Evolutionary conservation across 148 eudicot species (phyloP).

Genomic region (Fallopia convolvulus): DNA sequence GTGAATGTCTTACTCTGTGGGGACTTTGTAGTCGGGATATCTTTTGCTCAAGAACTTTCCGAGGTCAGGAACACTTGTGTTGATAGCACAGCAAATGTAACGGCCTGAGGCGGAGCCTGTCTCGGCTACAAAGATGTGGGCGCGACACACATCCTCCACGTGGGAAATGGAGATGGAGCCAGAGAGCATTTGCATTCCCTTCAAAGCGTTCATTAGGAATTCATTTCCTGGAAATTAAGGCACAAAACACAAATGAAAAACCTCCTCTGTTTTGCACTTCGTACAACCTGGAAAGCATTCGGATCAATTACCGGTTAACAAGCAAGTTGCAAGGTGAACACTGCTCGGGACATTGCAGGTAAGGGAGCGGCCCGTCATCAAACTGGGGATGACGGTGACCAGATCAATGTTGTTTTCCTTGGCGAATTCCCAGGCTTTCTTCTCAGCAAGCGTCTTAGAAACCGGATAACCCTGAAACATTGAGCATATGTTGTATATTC

Average conservation of each 20-base stretch:
- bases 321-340: constrained; percentile 35
- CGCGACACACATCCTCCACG: constrained; percentile 62
- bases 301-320: constrained; percentile 36
- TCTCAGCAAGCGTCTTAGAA: constrained; percentile 54
- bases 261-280: background rate
- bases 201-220: constrained; percentile 32
- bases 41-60: constrained; percentile 36
- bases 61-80: constrained; percentile 53
- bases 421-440: constrained; percentile 52
- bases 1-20: constrained; percentile 42
- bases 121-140: constrained; percentile 55
- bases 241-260: background rate
- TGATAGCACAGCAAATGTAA: constrained; percentile 43
- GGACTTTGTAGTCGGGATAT: constrained; percentile 42
- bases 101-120: constrained; percentile 54
- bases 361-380: constrained; percentile 47
- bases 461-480: constrained; percentile 46
- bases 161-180: constrained; percentile 50
- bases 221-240: constrained; percentile 27
- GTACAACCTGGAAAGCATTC: background rate
- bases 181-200: constrained; percentile 51
- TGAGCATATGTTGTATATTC: background rate
- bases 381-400: constrained; percentile 45
- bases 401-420: constrained; percentile 50
- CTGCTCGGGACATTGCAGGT: constrained; percentile 45